Conservation (phyloP, 768 basidiomycete genomes). For the Trametes gibbosa region DNA sequence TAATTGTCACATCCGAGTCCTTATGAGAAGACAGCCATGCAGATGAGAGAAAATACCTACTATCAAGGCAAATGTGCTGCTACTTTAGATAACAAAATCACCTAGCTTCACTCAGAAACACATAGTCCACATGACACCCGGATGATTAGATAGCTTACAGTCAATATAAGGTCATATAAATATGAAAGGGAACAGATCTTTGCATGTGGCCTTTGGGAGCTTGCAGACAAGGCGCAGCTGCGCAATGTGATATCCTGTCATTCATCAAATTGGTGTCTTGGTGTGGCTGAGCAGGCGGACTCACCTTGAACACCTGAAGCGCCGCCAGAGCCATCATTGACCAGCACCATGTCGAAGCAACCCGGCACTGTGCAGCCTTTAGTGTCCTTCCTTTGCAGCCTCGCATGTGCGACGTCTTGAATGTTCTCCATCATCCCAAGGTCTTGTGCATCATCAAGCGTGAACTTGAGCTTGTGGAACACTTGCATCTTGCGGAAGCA, state of each 20-base stretch:
- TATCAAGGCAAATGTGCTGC: too few species aligned
- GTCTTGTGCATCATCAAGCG: constrained; percentile 13
- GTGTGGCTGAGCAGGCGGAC: neutral
- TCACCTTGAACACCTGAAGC: constrained; percentile 15
- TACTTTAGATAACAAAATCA: neutral
- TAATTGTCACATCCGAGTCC: neutral
- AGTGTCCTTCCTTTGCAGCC: constrained; percentile 18
- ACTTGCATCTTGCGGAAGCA: constrained; percentile 28
- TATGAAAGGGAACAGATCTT: constrained; percentile 6
- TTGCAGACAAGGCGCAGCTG: constrained; percentile 27
- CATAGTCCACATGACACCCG: neutral
- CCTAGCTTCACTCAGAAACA: neutral
- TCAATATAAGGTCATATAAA: neutral
- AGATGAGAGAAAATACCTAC: neutral
- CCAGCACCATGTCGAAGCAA: constrained; percentile 36
- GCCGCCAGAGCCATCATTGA: constrained; percentile 17
- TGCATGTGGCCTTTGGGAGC: constrained; percentile 4
- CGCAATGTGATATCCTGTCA: constrained; percentile 28
- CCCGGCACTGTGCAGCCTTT: constrained; percentile 14
- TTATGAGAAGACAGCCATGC: neutral
- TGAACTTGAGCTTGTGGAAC: constrained; percentile 33
- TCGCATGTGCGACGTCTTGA: constrained; percentile 27
- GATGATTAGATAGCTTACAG: neutral
- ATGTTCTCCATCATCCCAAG: constrained; percentile 28
- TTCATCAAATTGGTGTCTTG: too few species aligned